Percentiles rank a stretch among this genome's conserved stretches.
Conservation (phyloP, 129 eudicot species). For the Centaurea solstitialis region DNA sequence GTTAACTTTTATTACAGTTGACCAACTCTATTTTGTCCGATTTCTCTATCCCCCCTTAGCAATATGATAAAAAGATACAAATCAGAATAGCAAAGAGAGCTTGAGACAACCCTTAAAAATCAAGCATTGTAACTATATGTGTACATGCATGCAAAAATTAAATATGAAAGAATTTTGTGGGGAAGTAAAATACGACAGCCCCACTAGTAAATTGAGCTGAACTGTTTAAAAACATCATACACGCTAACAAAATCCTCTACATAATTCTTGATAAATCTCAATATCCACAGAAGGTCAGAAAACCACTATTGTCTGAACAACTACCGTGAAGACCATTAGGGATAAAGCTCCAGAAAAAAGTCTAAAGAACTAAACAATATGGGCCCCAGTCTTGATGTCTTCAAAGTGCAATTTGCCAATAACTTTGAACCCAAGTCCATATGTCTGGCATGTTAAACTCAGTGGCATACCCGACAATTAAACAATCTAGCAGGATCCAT, state of each 20-base stretch:
- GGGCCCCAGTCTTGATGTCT: not conserved
- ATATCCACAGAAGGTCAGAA: not conserved
- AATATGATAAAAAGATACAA: not conserved
- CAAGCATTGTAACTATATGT: not conserved
- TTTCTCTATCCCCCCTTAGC: not conserved
- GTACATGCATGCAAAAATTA: not conserved
- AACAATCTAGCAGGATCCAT: not conserved
- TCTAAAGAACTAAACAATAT: not conserved
- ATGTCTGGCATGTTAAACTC: not conserved
- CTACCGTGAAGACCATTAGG: not conserved
- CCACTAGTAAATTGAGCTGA: not conserved
- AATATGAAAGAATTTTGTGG: not conserved
- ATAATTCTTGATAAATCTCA: not conserved
- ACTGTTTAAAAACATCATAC: not conserved
- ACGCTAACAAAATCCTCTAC: not conserved
- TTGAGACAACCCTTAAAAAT: not conserved
- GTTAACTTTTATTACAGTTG: not conserved
- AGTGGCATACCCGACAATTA: not conserved
- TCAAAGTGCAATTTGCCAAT: not conserved
- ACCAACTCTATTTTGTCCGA: not conserved
- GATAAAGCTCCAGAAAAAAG: not conserved
- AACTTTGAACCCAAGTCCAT: not conserved
- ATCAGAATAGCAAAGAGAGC: not conserved
- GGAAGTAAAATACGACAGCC: not conserved
- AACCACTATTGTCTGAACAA: not conserved